Base-by-base conservation (phyloP, 2,329 filamentous ascomycete genomes). In the Aureobasidium sp. region DNA sequence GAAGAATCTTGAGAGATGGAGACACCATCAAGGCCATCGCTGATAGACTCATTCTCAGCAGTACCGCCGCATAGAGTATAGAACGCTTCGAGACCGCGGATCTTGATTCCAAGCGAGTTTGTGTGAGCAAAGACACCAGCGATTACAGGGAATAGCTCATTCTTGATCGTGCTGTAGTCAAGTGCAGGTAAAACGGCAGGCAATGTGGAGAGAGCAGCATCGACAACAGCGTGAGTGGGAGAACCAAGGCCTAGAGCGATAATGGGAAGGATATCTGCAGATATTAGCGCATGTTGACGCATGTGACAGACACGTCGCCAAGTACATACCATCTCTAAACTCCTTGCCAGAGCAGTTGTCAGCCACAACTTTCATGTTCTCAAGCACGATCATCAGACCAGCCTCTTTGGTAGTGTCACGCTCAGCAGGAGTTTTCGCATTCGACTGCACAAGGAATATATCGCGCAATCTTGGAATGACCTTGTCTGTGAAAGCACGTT, bases 131-230 rank as follows among this genome's bases (percentile, higher is more conserved):
- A 99, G 0, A 97, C 94, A 9, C 82, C 79, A 1, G 93, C 90
- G 66, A 99, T 89, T 1, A 96, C 87, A 0, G 94, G 94, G 73
- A 99, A 99, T 0, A 99, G 82, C 66, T 97, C 93, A 68, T 96
- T 94, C 75, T 97, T 99, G 69, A 97, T 92, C 0, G 93, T 97
- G 67, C 88, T 95, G 68, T 97, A 97, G 75, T 99, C 94, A 8
- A 99, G 84, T 2, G 94, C 85, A 0, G 91, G 90, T 5, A 97
- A 78, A n/a, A 97, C 84, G 1, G 85, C 81, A 1, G 91, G 87
- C 5, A 99, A 77, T 31, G 87, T 89, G 55, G 88, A 84, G 15
- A 99, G 79, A 2, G 91, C 87, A 4, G 89, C 88, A 75, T 97
- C 94, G 0, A 97, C 89, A 17, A 99, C 81, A 1, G 89, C 88